A percentile compares a stretch with the other conserved stretches of the same genome.
Conservation (phyloP, 2,329 filamentous ascomycete species). For the Sporothrix curviconia region DNA sequence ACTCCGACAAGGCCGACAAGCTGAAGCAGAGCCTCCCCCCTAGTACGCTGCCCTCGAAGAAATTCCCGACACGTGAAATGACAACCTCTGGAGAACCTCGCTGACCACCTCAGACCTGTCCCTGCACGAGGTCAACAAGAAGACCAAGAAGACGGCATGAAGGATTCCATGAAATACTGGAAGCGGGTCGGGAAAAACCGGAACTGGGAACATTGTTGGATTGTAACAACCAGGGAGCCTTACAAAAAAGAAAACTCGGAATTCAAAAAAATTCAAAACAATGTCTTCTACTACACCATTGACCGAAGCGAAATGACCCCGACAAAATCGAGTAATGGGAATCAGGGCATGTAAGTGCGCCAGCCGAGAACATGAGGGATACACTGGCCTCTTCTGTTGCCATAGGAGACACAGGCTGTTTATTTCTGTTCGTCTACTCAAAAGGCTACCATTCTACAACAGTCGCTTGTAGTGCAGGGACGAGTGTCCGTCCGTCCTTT, state of each 20-base stretch:
- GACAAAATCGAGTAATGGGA: too few species aligned
- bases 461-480: slow-evolving; percentile 29
- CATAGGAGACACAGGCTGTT: not conserved
- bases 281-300: not conserved
- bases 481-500: slow-evolving; percentile 19
- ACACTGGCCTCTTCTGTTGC: too few species aligned
- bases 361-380: too few species aligned
- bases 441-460: slow-evolving; percentile 18
- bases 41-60: slow-evolving; percentile 51
- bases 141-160: slow-evolving; percentile 50
- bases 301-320: too few species aligned
- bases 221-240: slow-evolving; percentile 3
- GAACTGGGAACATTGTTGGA: not conserved
- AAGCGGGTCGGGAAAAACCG: not conserved
- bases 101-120: slow-evolving; percentile 36
- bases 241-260: slow-evolving; percentile 6
- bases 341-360: too few species aligned
- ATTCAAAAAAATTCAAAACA: slow-evolving; percentile 7
- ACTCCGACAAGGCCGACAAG: slow-evolving; percentile 99
- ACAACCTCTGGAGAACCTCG: not conserved
- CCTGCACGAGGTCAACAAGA: slow-evolving; percentile 51
- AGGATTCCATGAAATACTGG: slow-evolving; percentile 17
- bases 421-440: not conserved
- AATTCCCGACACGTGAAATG: too few species aligned
- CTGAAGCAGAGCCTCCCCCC: slow-evolving; percentile 98